Conservation (phyloP, 805 yeast genomes). For the Metschnikowia bowlesiae region DNA sequence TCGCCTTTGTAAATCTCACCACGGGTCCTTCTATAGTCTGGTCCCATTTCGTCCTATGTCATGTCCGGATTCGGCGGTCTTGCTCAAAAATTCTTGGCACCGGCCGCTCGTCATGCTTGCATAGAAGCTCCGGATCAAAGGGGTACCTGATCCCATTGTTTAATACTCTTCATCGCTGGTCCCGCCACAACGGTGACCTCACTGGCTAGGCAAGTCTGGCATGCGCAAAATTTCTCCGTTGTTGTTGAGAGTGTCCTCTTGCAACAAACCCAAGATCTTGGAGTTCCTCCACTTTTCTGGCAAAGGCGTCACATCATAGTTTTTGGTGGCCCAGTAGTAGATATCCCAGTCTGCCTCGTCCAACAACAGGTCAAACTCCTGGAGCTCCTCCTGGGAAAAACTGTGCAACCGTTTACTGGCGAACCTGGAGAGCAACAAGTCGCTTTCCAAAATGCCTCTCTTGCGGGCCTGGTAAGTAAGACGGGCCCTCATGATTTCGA, state of each 20-base stretch:
- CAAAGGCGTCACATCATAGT: conserved; percentile 74
- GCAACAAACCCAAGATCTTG: conserved; percentile 57
- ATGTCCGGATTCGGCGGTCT: too few relatives aligned
- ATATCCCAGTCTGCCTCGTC: conserved; percentile 99
- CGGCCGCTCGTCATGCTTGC: too few relatives aligned
- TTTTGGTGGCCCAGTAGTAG: conserved; percentile 93
- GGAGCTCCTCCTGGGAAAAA: conserved; percentile 62
- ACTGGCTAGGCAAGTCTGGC: conserved; percentile 50
- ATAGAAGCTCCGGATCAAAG: too few relatives aligned
- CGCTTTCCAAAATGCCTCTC: conserved; percentile 93
- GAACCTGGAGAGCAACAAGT: conserved; percentile 76
- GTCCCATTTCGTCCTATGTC: too few relatives aligned
- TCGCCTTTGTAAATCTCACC: too few relatives aligned
- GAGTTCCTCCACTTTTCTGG: conserved; percentile 83
- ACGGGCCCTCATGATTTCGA: conserved; percentile 78
- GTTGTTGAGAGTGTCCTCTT: conserved; percentile 68
- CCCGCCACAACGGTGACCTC: not conserved
- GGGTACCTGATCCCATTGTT: not conserved
- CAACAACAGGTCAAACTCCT: conserved; percentile 78
- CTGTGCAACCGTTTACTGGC: conserved; percentile 66
- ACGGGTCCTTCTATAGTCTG: too few relatives aligned
- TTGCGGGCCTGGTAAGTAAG: conserved; percentile 87
- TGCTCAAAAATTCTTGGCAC: too few relatives aligned
- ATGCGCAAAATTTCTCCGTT: conserved; percentile 74
- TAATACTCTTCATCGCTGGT: not conserved